Percentiles rank a stretch among this genome's conserved stretches.
phyloP scores from a whole-genome alignment of 1,284 basidiomycete species.

The Fomitopsis pinicola region DNA sequence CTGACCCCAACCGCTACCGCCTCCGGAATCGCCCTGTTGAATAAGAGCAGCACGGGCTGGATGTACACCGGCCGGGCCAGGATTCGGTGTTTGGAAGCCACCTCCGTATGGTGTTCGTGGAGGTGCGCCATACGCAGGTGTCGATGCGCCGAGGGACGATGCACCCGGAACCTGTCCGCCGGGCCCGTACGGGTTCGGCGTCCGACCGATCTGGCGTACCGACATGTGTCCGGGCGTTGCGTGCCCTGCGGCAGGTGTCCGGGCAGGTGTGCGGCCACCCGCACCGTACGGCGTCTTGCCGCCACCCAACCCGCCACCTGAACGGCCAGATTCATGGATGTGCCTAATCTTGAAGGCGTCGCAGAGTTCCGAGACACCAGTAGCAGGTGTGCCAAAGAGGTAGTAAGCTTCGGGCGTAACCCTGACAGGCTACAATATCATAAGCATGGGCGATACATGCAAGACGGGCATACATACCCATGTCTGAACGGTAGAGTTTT shows the following conservation, averaged over 20 bases:
- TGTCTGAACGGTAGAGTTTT: slow-evolving; percentile 84
- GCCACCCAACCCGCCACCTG: slow-evolving; percentile 55
- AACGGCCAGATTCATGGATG: slow-evolving; percentile 75
- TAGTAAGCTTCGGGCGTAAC: slow-evolving; percentile 90
- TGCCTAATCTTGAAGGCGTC: slow-evolving; percentile 95
- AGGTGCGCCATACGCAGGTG: slow-evolving; percentile 14
- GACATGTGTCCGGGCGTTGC: slow-evolving; percentile 75
- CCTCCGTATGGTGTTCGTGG: slow-evolving; percentile 34
- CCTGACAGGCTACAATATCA: slow-evolving; percentile 65
- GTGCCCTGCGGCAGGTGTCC: slow-evolving; percentile 56
- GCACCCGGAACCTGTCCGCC: slow-evolving; percentile 23
- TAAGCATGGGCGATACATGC: slow-evolving; percentile 1
- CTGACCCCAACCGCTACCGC: slow-evolving; percentile 8
- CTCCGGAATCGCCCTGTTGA: slow-evolving; percentile 26
- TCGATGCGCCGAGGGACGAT: slow-evolving; percentile 15
- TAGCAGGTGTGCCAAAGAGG: slow-evolving; percentile 83
- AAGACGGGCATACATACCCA: slow-evolving; percentile 69
- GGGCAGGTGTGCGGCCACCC: slow-evolving; percentile 69
- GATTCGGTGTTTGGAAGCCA: slow-evolving; percentile 61
- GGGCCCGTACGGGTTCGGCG: slow-evolving; percentile 65
- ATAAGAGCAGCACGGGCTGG: slow-evolving; percentile 60
- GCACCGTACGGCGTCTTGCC: slow-evolving; percentile 67
- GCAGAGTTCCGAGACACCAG: slow-evolving; percentile 87
- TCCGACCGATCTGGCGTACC: slow-evolving; percentile 62
- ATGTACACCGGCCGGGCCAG: slow-evolving; percentile 43